These are phyloP conservation scores for Crithidia thermophila DNA, from an alignment of 208 protist genomes.

Conservation along the genomic window DNA sequence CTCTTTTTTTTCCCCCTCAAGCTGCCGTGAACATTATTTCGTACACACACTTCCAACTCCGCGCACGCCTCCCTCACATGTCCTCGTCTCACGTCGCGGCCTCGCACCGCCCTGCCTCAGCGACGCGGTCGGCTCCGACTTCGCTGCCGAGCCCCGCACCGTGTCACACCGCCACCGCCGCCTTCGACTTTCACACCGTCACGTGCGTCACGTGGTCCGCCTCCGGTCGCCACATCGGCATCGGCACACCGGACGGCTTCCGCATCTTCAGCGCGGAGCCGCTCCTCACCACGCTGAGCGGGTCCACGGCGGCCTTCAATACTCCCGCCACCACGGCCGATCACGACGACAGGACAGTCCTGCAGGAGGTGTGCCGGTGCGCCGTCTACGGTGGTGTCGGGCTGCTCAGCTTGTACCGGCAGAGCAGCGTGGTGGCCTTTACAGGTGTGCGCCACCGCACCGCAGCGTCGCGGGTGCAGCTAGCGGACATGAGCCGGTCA, in stretches of 20 bases:
- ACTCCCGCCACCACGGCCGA: not conserved
- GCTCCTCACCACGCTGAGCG: slow-evolving; percentile 14
- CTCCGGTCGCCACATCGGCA: slow-evolving; percentile 56
- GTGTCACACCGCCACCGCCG: not conserved
- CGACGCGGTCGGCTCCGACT: not conserved
- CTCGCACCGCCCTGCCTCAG: not conserved
- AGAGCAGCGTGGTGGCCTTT: slow-evolving; percentile 64
- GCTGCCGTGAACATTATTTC: no score
- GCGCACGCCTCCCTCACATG: no score
- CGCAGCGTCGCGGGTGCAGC: slow-evolving; percentile 32
- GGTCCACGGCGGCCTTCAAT: not conserved
- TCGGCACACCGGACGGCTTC: slow-evolving; percentile 67
- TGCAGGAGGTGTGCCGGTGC: slow-evolving; percentile 53
- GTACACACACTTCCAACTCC: no score
- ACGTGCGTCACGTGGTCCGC: slow-evolving; percentile 70
- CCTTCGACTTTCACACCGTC: slow-evolving; percentile 44
- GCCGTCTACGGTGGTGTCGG: slow-evolving; percentile 69
- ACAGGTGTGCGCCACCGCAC: slow-evolving; percentile 34
- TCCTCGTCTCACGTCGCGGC: no score
- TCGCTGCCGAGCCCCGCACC: not conserved
- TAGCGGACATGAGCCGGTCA: slow-evolving; percentile 31
- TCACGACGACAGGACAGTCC: not conserved
- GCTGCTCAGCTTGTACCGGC: slow-evolving; percentile 48
- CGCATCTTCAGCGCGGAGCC: slow-evolving; percentile 74
- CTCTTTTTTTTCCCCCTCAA: no score